Base-by-base conservation (phyloP, 345 rosid species). In the Anacardium occidentale region DNA sequence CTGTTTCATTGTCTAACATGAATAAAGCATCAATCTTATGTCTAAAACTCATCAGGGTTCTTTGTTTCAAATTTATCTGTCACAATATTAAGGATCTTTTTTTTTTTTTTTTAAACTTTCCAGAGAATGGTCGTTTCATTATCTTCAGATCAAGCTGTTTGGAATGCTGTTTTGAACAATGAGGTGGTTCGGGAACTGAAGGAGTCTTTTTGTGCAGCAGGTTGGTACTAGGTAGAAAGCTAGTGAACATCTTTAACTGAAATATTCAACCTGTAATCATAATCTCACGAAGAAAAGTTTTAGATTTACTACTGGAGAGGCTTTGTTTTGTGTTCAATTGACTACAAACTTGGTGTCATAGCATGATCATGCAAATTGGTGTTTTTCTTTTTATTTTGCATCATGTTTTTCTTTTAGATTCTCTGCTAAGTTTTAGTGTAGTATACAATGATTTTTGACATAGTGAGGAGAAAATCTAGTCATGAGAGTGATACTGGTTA, bases 151-250 rank as follows among this genome's bases (percentile, higher is more conserved):
- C 80, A 53, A 75, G 88, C 90, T 79, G 97, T 94, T 18, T 92
- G 98, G 97, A 82, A 88, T 79, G 98, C 98, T 42, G 95, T 94
- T 76, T 74, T 90, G 82, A 90, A 79, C 51, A 90, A 94, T 77
- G 87, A 86, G 32, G 92, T 66, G 13, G 98, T 94, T 48, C 87
- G 78, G 24, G 91, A 92, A 82, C 91, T 94, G 44, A 83, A 87
- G 63, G 84, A 83, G 37, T 69, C 88, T 72, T 87, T 83, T 75
- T 53, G 64, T 57, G 83, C 83, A 81, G 83, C 83, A 81, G 94
- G 95, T 86, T 22, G 61, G 81, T 82, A 7, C 48, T 86, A 20
- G 61, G 81, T 82, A 7, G 50, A 63, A 48, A 61, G 32, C 61
- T 80, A 24, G 15, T 53, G 44, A 58, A 69, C 10, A 53, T 71